Conservation (phyloP, 2,329 filamentous ascomycete species). For the Exophiala alcalophila region DNA sequence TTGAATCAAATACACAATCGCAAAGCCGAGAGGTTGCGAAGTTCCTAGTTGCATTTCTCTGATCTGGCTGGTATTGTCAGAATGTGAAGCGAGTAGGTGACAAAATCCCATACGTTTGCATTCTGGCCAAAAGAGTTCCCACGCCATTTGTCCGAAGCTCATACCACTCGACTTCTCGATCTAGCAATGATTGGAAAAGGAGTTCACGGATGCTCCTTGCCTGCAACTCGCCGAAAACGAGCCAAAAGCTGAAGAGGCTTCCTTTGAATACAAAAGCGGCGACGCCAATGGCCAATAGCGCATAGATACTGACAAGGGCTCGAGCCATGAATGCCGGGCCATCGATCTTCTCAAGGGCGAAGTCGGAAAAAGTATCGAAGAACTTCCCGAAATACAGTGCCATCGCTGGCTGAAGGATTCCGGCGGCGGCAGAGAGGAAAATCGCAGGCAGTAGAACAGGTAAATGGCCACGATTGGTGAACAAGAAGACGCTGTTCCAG, state of each 20-base stretch:
- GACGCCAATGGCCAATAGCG: slow-evolving; percentile 61
- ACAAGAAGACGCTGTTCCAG: slow-evolving; percentile 66
- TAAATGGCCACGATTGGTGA: slow-evolving; percentile 63
- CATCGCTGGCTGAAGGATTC: slow-evolving; percentile 62
- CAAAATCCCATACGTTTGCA: slow-evolving; percentile 64
- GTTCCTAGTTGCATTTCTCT: slow-evolving; percentile 76
- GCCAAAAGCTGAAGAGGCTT: slow-evolving; percentile 66
- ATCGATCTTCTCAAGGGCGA: slow-evolving; percentile 55
- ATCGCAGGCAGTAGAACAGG: slow-evolving; percentile 55
- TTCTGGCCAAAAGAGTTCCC: slow-evolving; percentile 64
- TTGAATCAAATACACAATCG: slow-evolving; percentile 63
- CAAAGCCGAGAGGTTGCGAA: slow-evolving; percentile 73
- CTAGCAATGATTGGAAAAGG: slow-evolving; percentile 67
- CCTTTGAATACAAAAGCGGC: slow-evolving; percentile 66
- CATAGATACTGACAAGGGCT: slow-evolving; percentile 60
- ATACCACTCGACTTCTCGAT: slow-evolving; percentile 77
- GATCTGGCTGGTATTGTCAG: slow-evolving; percentile 61
- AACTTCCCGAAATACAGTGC: slow-evolving; percentile 71
- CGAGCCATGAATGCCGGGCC: slow-evolving; percentile 52
- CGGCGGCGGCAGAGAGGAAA: slow-evolving; percentile 56
- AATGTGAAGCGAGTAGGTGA: not conserved
- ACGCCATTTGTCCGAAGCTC: slow-evolving; percentile 70
- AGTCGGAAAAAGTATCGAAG: slow-evolving; percentile 68
- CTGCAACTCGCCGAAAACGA: slow-evolving; percentile 77
- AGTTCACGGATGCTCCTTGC: slow-evolving; percentile 62